Conservation (phyloP, 1,284 basidiomycete genomes). For the Ustilago vetiveriae region DNA sequence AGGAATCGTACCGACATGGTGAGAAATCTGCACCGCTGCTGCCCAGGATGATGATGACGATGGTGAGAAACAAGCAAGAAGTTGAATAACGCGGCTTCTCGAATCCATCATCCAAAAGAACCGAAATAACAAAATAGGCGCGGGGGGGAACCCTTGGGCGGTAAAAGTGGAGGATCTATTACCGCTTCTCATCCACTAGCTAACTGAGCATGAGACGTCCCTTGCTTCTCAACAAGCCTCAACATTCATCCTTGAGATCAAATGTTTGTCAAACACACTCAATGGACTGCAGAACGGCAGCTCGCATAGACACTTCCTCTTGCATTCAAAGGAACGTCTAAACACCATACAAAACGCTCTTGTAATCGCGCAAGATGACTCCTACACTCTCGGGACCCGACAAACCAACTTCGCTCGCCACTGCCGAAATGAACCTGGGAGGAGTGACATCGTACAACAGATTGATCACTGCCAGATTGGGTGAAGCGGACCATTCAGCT, state of each 20-base stretch:
- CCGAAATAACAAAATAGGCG: too few species aligned
- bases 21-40: background rate
- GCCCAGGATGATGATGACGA: background rate
- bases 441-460: conserved; percentile 66
- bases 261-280: background rate
- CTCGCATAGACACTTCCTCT: too few species aligned
- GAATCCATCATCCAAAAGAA: too few species aligned
- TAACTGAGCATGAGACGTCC: too few species aligned
- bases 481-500: conserved; percentile 41
- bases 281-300: too few species aligned
- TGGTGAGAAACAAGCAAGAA: background rate
- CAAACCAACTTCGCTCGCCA: conserved; percentile 64
- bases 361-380: conserved; percentile 65
- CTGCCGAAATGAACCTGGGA: conserved; percentile 60
- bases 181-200: too few species aligned
- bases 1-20: background rate
- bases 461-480: conserved; percentile 56
- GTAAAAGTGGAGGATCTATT: too few species aligned
- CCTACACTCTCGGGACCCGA: conserved; percentile 65
- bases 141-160: too few species aligned
- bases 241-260: too few species aligned
- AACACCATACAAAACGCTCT: conserved; percentile 63
- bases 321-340: too few species aligned
- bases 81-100: too few species aligned
- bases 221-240: too few species aligned